Evolutionary conservation across 345 rosid genomes (phyloP).

Genomic region (Arabis hirsuta): DNA sequence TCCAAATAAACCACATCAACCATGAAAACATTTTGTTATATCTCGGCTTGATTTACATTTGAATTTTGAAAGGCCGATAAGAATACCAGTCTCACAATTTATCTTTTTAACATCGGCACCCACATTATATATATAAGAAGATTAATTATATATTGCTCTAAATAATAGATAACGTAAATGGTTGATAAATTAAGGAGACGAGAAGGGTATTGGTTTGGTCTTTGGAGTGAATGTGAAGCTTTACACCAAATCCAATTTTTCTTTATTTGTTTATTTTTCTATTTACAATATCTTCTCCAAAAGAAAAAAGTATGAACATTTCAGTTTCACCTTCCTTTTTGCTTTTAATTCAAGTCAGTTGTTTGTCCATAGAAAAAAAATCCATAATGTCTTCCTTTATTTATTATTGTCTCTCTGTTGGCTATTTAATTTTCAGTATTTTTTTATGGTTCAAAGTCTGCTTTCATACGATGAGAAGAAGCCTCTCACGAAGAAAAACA

Average conservation of each 20-base stretch:
- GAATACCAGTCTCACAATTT: conserved; percentile 13
- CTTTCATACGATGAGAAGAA: conserved; percentile 34
- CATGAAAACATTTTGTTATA: too few relatives aligned
- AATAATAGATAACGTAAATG: conserved; percentile 26
- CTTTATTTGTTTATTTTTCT: background rate
- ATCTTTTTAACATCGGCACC: conserved; percentile 7
- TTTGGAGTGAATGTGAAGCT: conserved; percentile 41
- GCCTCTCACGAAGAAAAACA: conserved; percentile 27
- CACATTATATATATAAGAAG: background rate
- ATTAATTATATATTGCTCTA: conserved; percentile 1
- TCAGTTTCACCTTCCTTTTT: conserved; percentile 49
- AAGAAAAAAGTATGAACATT: conserved; percentile 29
- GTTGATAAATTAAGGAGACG: conserved; percentile 30
- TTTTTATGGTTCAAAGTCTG: conserved; percentile 34
- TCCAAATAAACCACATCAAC: too few relatives aligned
- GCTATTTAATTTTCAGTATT: background rate
- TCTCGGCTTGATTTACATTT: background rate
- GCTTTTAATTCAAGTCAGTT: conserved; percentile 44
- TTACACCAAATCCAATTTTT: conserved; percentile 38
- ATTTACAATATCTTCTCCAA: background rate
- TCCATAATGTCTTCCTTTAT: conserved; percentile 17
- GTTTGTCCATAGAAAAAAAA: conserved; percentile 9
- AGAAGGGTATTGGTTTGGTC: conserved; percentile 14
- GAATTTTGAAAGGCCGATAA: background rate
- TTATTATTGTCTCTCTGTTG: conserved; percentile 12